Evolutionary conservation across 2,329 filamentous ascomycete species (phyloP), one percentile per base, ranked within the genome.

Genomic region (Clarireedia hainanense): DNA sequence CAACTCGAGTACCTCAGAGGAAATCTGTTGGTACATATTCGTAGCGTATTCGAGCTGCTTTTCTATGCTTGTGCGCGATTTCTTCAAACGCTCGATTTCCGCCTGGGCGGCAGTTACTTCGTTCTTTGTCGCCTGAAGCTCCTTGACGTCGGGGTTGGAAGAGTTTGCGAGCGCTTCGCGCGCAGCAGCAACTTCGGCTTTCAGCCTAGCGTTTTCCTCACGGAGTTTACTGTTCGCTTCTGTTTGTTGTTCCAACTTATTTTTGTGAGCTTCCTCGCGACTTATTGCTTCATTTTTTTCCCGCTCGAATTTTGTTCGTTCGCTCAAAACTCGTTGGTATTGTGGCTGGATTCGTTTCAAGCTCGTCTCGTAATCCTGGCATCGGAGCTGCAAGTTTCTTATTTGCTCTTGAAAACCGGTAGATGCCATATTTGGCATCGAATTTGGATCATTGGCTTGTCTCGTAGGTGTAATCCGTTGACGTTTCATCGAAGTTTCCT

Each of bases 251-350:
- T 67, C 65, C 3, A 60, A 26, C 6, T 60, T 59, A 23, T 58
- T 57, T n/a, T 52, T 50, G 14, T 69, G 34, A 2, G 20, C 55
- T 1, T 54, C 37, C 45, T 62, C 60, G 17, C 57, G 56, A 14
- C 39, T 47, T 6, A 57, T 34, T 0, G 60, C 47, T 23, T 60
- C 43, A 2, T 70, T 71, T 4, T 61, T 65, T 40, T 72, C 68
- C 50, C 74, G 74, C 34, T 81, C 72, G 20, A 67, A 71, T 61
- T 81, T 74, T 42, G 77, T 72, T 36, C 79, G 76, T 23, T 84
- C 80, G 56, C 75, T 69, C 5, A 82, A 66, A 2, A 80, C 78
- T 14, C 71, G 71, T 60, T 77, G 74, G 56, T 76, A 77, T 45
- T 72, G 73, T 6, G 69, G 66, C 50, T 80, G 75, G 4, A 81